phyloP scores from a whole-genome alignment of 2,329 filamentous ascomycete species.

The Bipolaris zeicola region DNA sequence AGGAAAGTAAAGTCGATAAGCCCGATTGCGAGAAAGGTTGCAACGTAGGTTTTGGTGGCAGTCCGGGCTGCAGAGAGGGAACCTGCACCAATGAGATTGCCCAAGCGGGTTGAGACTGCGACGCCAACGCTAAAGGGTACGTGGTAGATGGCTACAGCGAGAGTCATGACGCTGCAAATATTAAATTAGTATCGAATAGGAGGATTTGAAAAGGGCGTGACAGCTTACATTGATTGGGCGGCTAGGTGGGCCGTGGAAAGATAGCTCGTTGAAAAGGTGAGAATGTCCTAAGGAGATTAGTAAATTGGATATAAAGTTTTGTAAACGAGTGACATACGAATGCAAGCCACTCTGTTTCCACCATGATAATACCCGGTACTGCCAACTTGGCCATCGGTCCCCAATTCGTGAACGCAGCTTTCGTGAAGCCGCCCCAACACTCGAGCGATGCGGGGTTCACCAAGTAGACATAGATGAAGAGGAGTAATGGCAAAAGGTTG shows the following conservation, averaged over 20 bases:
- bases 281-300: conserved; percentile 33
- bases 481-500: conserved; percentile 55
- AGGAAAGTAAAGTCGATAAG: conserved; percentile 44
- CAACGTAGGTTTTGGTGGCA: conserved; percentile 41
- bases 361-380: conserved; percentile 89
- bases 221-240: conserved; percentile 63
- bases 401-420: conserved; percentile 74
- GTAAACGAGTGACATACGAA: conserved; percentile 23
- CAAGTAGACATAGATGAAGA: conserved; percentile 55
- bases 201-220: background rate
- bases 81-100: conserved; percentile 49
- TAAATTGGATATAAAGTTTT: background rate
- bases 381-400: conserved; percentile 85
- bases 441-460: conserved; percentile 47
- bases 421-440: conserved; percentile 76
- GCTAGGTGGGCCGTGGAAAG: conserved; percentile 81
- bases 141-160: conserved; percentile 48
- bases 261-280: conserved; percentile 76
- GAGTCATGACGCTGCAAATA: conserved; percentile 39
- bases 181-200: background rate
- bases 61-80: conserved; percentile 41
- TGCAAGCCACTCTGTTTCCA: conserved; percentile 66
- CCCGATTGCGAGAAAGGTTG: conserved; percentile 45
- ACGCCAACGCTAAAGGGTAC: conserved; percentile 50
- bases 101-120: conserved; percentile 48